Conservation (phyloP, 1,284 basidiomycete genomes). For the Volvariella surrecta region DNA sequence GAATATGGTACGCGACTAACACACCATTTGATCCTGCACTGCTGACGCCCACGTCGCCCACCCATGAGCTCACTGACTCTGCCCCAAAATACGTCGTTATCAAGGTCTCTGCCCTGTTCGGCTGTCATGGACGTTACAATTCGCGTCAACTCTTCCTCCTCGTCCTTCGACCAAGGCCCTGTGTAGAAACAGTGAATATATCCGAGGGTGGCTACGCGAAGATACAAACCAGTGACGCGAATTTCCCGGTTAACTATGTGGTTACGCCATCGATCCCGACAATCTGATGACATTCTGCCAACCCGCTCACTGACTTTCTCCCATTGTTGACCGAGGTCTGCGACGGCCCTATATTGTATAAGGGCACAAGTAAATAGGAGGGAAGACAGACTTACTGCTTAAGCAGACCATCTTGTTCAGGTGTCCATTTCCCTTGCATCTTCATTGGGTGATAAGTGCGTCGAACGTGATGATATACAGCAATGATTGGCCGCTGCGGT, state of each 20-base stretch:
- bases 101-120: conserved; percentile 56
- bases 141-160: conserved; percentile 59
- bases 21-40: conserved; percentile 81
- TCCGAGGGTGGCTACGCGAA: not conserved
- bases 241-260: conserved; percentile 56
- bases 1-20: conserved; percentile 7
- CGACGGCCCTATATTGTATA: conserved; percentile 43
- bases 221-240: conserved; percentile 38
- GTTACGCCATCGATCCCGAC: conserved; percentile 78
- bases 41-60: conserved; percentile 62
- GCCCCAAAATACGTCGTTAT: conserved; percentile 77
- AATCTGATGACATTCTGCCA: conserved; percentile 68
- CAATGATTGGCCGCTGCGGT: conserved; percentile 66
- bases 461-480: conserved; percentile 75
- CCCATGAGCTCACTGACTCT: conserved; percentile 70
- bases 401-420: conserved; percentile 59
- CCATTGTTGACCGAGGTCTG: conserved; percentile 69
- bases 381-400: conserved; percentile 38
- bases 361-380: not conserved
- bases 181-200: conserved; percentile 2
- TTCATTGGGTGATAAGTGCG: conserved; percentile 59
- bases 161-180: conserved; percentile 66
- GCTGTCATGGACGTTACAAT: conserved; percentile 70
- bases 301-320: conserved; percentile 62
- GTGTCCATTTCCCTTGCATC: conserved; percentile 62